Conservation (phyloP, 192 early-diverging fungal species). For the Martensiomyces pterosporus region DNA sequence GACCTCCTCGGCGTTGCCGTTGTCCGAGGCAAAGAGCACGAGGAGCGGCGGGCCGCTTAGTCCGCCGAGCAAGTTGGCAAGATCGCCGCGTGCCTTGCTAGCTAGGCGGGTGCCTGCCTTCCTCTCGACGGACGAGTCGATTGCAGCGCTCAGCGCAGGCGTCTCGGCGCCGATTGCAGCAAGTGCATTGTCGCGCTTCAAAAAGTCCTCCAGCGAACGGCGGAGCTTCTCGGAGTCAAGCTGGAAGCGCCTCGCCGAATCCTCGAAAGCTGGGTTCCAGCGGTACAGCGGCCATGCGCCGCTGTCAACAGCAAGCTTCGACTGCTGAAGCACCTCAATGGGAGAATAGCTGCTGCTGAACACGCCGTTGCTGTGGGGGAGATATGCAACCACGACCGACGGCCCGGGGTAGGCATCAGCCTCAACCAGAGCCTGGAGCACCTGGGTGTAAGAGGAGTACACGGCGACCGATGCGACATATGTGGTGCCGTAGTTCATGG, state of each 20-base stretch:
- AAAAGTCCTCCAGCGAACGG: constrained; percentile 71
- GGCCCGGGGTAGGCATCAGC: constrained; percentile 88
- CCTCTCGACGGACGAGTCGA: constrained; percentile 64
- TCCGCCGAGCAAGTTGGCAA: constrained; percentile 63
- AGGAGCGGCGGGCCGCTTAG: constrained; percentile 76
- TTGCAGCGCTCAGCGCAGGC: constrained; percentile 55
- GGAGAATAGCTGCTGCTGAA: constrained; percentile 52
- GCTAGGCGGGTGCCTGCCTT: constrained; percentile 53
- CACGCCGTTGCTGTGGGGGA: constrained; percentile 58
- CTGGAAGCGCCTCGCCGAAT: constrained; percentile 52
- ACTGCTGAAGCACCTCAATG: constrained; percentile 80
- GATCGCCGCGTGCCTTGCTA: constrained; percentile 61
- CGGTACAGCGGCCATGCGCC: constrained; percentile 95
- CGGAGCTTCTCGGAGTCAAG: constrained; percentile 67
- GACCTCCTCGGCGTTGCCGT: constrained; percentile 78
- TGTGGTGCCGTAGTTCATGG: constrained; percentile 87
- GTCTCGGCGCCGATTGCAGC: constrained; percentile 68
- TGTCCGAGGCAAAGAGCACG: constrained; percentile 89
- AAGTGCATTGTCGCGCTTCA: constrained; percentile 80
- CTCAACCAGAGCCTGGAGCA: constrained; percentile 81
- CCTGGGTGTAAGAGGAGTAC: constrained; percentile 84
- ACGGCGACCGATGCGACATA: constrained; percentile 92
- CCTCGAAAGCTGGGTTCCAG: constrained; percentile 75
- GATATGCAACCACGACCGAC: constrained; percentile 83
- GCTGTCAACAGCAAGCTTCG: constrained; percentile 83